Evolutionary conservation across 371 early-diverging fungal genomes (phyloP), one percentile per base, ranked within the genome.

Genomic region (Astathelohania contejeani): DNA sequence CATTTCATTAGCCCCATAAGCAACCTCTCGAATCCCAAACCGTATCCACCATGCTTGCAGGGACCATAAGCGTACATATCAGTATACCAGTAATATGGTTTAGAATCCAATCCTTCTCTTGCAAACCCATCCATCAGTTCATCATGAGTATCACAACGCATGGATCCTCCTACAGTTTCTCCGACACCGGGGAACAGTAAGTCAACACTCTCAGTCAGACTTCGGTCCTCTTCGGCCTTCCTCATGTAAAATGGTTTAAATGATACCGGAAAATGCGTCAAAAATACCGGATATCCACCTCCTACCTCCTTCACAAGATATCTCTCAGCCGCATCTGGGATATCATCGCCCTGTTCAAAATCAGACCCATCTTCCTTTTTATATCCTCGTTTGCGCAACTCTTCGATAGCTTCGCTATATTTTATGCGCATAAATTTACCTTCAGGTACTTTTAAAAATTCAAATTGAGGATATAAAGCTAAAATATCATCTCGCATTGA

Each of bases 211-310:
- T 95, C 90, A 12, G 99, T 98, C 38, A 88, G 77, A 2, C 83
- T 76, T 23, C 72, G 75, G 64, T 88, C 85, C 12, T 84, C 81
- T 48, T 78, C 78, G 68, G 82, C 83, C 48, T 81, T 78, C 71
- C 85, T 87, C 94, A 96, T 95, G 77, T 98, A 98, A 80, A 98
- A 98, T n/a, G 85, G 78, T 81, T 98, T 98, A 78, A 92, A 89
- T 54, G 88, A 88, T 20, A 81, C 86, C 28, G 93, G 95, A 84
- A 98, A 98, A 52, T 85, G 81, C 71, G 85, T 86, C 51, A 98
- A 76, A 67, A 98, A 80, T 50, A 98, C 89, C 45, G 99, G 99
- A 56, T 83, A 29, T 28, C 62, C 64, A n/a, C 63, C 81, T 73
- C 81, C 82, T 72, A 94, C 86, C 58, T 87, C 79, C 72, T 93